phyloP scores from a whole-genome alignment of 352 stramenopile species.

The Aphanomyces euteiches region DNA sequence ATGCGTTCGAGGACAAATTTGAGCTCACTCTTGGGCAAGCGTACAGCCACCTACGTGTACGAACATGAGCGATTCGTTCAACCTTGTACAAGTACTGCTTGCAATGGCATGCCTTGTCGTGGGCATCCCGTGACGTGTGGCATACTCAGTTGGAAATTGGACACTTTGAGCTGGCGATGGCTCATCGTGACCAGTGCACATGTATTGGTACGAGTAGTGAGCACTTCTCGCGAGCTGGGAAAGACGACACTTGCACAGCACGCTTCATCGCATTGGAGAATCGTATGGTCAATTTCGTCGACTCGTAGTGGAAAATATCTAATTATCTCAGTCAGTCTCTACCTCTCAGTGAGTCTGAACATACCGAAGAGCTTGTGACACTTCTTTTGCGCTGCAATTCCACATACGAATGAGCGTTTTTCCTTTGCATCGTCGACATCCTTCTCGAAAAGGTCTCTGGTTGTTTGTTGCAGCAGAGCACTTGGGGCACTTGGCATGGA shows the following conservation, averaged over 20 bases:
- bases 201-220: conserved; percentile 54
- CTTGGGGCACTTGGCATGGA: conserved; percentile 78
- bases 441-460: conserved; percentile 75
- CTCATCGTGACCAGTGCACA: conserved; percentile 48
- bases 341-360: conserved; percentile 34
- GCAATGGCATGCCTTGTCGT: conserved; percentile 77
- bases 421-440: conserved; percentile 77
- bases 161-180: conserved; percentile 66
- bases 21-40: conserved; percentile 80
- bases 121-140: conserved; percentile 80
- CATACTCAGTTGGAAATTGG: conserved; percentile 85
- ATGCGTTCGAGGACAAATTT: conserved; percentile 84
- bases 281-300: conserved; percentile 75
- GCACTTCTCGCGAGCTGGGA: conserved; percentile 56
- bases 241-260: conserved; percentile 68
- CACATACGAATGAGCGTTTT: conserved; percentile 69
- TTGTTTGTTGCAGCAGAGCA: conserved; percentile 81
- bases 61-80: too few relatives aligned
- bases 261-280: conserved; percentile 56
- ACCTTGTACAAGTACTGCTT: conserved; percentile 31
- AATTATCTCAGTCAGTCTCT: neutral
- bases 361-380: conserved; percentile 59
- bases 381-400: conserved; percentile 57
- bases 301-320: conserved; percentile 37
- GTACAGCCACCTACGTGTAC: conserved; percentile 42